phyloP scores from a whole-genome alignment of 257 asterid genomes.

The Capsicum baccatum region DNA sequence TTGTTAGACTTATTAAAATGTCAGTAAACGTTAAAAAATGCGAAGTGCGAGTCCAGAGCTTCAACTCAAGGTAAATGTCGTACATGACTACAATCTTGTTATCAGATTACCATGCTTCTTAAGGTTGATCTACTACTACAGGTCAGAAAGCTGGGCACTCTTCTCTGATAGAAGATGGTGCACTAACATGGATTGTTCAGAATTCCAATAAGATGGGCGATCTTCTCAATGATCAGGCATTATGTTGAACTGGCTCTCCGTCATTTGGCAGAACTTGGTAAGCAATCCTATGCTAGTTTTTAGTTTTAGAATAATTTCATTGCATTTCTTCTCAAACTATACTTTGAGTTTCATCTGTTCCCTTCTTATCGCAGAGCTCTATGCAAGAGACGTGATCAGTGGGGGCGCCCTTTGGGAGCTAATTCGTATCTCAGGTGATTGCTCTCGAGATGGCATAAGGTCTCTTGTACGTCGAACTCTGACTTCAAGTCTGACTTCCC shows the following conservation, averaged over 20 bases:
- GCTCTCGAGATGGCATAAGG: too few species aligned
- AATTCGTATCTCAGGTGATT: too few species aligned
- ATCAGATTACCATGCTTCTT: slow-evolving; percentile 5
- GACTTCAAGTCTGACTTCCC: too few species aligned
- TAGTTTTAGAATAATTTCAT: neutral
- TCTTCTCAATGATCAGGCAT: too few species aligned
- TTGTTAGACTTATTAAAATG: slow-evolving; percentile 64
- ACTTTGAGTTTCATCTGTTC: too few species aligned
- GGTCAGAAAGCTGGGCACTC: slow-evolving; percentile 81
- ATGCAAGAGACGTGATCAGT: too few species aligned
- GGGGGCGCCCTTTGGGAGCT: too few species aligned
- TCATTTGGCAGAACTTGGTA: slow-evolving; percentile 99
- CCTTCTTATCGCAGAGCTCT: too few species aligned
- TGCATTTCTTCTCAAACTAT: neutral
- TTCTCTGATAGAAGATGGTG: slow-evolving; percentile 81
- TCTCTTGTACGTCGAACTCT: too few species aligned
- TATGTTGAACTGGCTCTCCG: slow-evolving; percentile 69
- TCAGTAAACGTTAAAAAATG: slow-evolving; percentile 95
- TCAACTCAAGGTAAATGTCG: slow-evolving; percentile 68
- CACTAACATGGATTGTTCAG: slow-evolving; percentile 40
- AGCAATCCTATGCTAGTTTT: neutral
- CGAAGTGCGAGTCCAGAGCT: slow-evolving; percentile 95
- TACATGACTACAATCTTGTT: neutral
- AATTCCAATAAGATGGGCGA: slow-evolving; percentile 68
- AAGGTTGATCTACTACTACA: slow-evolving; percentile 34